These are phyloP conservation scores for Leptosphaerulina australis DNA, from an alignment of 2,329 filamentous ascomycete genomes.

Conservation along the genomic window DNA sequence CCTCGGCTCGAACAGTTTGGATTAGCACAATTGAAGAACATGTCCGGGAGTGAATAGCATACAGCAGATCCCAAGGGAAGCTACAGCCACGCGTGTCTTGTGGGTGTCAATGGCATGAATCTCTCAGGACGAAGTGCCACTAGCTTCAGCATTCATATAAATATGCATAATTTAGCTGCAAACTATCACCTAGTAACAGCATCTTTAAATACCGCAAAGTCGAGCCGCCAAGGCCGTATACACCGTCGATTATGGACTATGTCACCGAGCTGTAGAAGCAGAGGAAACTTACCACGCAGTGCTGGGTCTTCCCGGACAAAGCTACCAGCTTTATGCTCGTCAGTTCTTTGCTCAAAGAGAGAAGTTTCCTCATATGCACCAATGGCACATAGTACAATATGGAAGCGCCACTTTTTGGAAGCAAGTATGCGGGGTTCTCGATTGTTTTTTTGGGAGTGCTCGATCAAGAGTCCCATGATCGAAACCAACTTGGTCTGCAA, in stretches of 20 bases:
- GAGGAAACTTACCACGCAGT: neutral
- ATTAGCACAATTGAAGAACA: constrained; percentile 1
- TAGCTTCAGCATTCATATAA: constrained; percentile 10
- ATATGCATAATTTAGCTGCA: constrained; percentile 14
- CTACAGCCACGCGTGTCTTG: constrained; percentile 6
- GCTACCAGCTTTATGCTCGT: neutral
- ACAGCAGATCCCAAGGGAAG: neutral
- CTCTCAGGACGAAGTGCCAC: neutral
- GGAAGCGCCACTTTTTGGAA: constrained; percentile 3
- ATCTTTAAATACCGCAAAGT: neutral
- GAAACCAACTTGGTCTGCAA: constrained; percentile 9
- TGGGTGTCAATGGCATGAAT: constrained; percentile 9
- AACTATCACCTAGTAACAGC: constrained; percentile 2
- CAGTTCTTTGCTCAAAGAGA: no score
- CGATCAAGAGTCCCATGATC: constrained; percentile 10
- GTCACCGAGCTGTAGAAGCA: constrained; percentile 3
- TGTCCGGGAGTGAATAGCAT: neutral
- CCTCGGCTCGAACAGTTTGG: constrained; percentile 9
- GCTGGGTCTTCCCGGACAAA: neutral
- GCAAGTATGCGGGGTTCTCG: neutral
- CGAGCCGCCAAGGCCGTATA: neutral
- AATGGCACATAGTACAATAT: neutral
- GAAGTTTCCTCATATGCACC: neutral
- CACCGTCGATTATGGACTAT: neutral
- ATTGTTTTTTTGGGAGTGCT: constrained; percentile 12